These are phyloP conservation scores for Musa beccarii DNA, from an alignment of 176 grass and related monocot species.

Conservation along the genomic window DNA sequence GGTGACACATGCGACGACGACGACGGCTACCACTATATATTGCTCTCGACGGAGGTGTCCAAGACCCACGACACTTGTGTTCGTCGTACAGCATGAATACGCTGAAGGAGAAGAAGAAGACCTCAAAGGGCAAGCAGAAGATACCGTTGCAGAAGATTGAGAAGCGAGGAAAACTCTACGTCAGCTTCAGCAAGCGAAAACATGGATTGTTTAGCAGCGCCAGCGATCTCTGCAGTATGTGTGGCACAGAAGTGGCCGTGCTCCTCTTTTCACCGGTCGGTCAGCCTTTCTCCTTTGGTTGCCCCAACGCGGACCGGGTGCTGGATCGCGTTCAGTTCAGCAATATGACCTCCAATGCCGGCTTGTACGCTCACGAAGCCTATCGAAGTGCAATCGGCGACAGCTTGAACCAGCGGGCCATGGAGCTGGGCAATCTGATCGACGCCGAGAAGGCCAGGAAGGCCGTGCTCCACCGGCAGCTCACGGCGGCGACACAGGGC, in stretches of 20 bases:
- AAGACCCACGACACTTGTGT: no score
- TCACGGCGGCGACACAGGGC: no score
- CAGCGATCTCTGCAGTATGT: conserved; percentile 30
- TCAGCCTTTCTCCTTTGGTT: background rate
- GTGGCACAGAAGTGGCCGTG: conserved; percentile 18
- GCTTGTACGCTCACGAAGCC: no score
- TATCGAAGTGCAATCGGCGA: no score
- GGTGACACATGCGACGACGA: no score
- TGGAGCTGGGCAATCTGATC: no score
- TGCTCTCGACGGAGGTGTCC: no score
- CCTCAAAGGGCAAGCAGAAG: conserved; percentile 31
- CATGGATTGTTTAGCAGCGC: conserved; percentile 37
- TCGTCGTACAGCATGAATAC: background rate
- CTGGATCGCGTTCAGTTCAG: background rate
- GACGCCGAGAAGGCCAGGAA: no score
- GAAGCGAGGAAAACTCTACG: conserved; percentile 15
- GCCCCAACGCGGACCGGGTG: background rate
- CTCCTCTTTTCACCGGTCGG: background rate
- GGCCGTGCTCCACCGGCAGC: no score
- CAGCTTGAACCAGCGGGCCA: no score
- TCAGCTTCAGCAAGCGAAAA: conserved; percentile 39
- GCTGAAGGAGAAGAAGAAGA: background rate
- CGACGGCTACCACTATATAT: no score
- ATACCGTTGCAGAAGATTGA: conserved; percentile 25
- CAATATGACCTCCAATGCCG: no score